Base-by-base conservation (phyloP, 1,284 basidiomycete species). In the Ustanciosporium gigantosporum region DNA sequence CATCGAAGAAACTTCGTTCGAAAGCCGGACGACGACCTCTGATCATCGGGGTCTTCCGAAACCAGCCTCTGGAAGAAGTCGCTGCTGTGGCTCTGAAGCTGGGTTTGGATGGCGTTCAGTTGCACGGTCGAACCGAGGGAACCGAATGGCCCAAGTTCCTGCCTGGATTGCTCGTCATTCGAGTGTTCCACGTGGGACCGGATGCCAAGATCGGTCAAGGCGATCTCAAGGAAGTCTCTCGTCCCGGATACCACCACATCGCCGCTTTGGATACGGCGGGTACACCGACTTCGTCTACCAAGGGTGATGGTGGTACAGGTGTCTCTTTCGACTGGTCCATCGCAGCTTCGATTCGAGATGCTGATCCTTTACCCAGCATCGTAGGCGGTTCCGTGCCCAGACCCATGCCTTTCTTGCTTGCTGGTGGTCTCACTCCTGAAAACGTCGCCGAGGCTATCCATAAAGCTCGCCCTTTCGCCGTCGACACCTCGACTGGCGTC, bases 11-110 rank as follows among this genome's bases (percentile, higher is more conserved):
- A 21, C 49, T 77, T 15, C 53, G 61, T 2, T 59, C 65, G 21
- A 50, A 47, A 4, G 37, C 48, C n/a, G 43, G 50, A 9, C 51
- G 57, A 11, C 48, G 57, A 20, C 74, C 76, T 9, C 59, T 78
- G 17, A 32, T 72, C n/a, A 68, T 74, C 7, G 76, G 76, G 14
- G 74, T 78, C 9, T 78, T 78, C 57, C 66, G 74, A 19, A 62
- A 78, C 34, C 76, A 76, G 46, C 27, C 68, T 16, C 48, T 78
- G 3, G 55, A 60, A 20, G 69, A 78, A 41, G 66, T 78, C 3
- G 58, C 61, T 9, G 20, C 34, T 19, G 48, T 46, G 8, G 69
- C 72, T 0, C 40, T 48, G 27, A 34, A 37, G 34, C 66, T 77
- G 16, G 36, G 50, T 24, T 53, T 78, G 5, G 76, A 78, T 38